Percentiles rank a stretch among this genome's conserved stretches.
Evolutionary conservation across 148 eudicot species (phyloP).

Genomic region (Rhododendron mucronatum): DNA sequence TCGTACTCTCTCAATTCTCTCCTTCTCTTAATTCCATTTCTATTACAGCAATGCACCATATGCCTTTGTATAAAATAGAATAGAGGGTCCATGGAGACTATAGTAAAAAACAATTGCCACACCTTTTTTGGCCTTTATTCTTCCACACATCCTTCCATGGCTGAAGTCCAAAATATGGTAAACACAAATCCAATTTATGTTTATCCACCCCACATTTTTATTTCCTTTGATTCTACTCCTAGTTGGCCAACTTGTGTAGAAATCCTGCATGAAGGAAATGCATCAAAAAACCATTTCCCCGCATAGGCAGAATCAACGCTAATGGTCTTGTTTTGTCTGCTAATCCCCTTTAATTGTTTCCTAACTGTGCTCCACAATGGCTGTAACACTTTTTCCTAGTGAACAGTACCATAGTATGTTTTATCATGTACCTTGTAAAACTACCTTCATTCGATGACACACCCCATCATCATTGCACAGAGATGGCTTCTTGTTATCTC

Average conservation of each 20-base stretch:
- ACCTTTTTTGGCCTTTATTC: not conserved
- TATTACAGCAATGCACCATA: not conserved
- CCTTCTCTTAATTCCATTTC: not conserved
- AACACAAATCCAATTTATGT: not conserved
- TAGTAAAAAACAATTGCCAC: not conserved
- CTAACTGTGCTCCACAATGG: not conserved
- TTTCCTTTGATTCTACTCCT: not conserved
- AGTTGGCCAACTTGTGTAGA: not conserved
- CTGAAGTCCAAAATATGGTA: not conserved
- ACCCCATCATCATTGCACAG: not conserved
- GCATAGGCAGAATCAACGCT: not conserved
- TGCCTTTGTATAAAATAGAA: not conserved
- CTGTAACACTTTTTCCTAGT: no score
- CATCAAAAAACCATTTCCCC: not conserved
- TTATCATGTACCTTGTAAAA: not conserved
- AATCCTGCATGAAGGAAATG: not conserved
- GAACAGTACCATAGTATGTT: not conserved
- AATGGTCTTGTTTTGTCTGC: slow-evolving; percentile 1
- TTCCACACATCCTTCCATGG: not conserved
- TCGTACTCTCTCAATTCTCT: not conserved
- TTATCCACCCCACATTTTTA: not conserved
- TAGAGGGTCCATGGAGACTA: not conserved
- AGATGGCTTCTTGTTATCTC: not conserved
- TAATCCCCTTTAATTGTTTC: not conserved
- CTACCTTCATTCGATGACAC: not conserved